Evolutionary conservation across 2,329 filamentous ascomycete species (phyloP), one percentile per base, ranked within the genome.

Genomic region (Cladosporium sp.): DNA sequence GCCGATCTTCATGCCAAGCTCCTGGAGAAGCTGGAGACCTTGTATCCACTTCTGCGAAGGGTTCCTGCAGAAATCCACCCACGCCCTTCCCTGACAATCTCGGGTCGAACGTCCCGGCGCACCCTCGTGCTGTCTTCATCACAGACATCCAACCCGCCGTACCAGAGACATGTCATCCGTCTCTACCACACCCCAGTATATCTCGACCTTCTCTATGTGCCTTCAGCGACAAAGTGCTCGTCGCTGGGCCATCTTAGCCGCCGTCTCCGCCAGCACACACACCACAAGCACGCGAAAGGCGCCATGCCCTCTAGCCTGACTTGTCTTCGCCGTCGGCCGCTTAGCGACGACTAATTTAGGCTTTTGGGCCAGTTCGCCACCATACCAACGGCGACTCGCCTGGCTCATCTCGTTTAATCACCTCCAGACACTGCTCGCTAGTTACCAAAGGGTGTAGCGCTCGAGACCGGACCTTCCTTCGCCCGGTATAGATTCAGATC

Each of bases 271-370:
- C 34, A 54, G 60, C 41, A 28, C 34, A 11, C 32, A 34, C 32
- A 34, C 32, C 28, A 44, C 30, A 34, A 8, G 18, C 30, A n/a
- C 60, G 49, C 47, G 49, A 54, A 38, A 28, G 36, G 52, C 47
- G 61, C 61, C 24, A 47, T 64, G 51, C 36, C 34, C 32, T 41
- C 49, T 64, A 64, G 61, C 61, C 49, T 55, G 18, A n/a, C 26
- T 44, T 38, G 12, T 24, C 41, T 26, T 36, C 21, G 55, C 55
- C n/a, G 41, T 63, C 49, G 44, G 52, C 52, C 47, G 47, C 60
- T 63, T 41, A 64, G 61, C 61, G 51, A 62, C n/a, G 49, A 57
- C 61, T 47, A 64, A 64, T 32, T 64, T 64, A 64, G 61, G 34
- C 55, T 54, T 54, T 47, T 52, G 36, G 52, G 14, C 61, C 51